Conservation (phyloP, 192 early-diverging fungal genomes). For the Backusella parvicylindrica region DNA sequence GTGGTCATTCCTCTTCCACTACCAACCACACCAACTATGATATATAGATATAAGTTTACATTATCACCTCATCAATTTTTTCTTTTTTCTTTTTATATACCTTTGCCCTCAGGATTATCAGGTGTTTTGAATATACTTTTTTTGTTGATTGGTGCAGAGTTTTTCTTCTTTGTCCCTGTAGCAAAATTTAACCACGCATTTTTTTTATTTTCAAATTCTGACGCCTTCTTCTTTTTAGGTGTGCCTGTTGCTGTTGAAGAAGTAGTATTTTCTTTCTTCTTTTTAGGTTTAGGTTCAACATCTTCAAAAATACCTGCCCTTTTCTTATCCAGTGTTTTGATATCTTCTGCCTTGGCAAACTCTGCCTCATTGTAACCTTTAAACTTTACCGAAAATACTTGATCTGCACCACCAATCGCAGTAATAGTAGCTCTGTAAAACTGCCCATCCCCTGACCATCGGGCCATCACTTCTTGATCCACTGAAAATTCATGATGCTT, state of each 20-base stretch:
- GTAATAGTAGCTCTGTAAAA: slow-evolving; percentile 63
- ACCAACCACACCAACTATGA: slow-evolving; percentile 82
- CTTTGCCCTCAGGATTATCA: slow-evolving; percentile 73
- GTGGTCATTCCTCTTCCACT: slow-evolving; percentile 76
- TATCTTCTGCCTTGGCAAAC: slow-evolving; percentile 44
- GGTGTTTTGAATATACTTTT: slow-evolving; percentile 80
- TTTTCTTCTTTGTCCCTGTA: slow-evolving; percentile 46
- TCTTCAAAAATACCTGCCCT: slow-evolving; percentile 34
- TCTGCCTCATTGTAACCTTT: slow-evolving; percentile 58
- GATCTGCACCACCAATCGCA: slow-evolving; percentile 49
- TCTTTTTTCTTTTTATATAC: too few relatives aligned
- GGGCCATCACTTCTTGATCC: slow-evolving; percentile 61
- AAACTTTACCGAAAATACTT: slow-evolving; percentile 57
- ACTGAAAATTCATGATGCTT: slow-evolving; percentile 39
- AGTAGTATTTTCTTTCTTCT: slow-evolving; percentile 4
- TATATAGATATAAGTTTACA: background rate
- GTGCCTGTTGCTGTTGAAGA: slow-evolving; percentile 4
- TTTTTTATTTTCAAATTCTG: slow-evolving; percentile 68
- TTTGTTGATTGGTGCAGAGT: slow-evolving; percentile 50
- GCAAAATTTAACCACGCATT: slow-evolving; percentile 76
- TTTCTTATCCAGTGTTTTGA: slow-evolving; percentile 43
- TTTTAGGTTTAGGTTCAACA: slow-evolving; percentile 2
- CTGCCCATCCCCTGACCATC: slow-evolving; percentile 63
- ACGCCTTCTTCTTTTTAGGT: slow-evolving; percentile 42
- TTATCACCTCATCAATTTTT: too few relatives aligned